A percentile compares a stretch with the other conserved stretches of the same genome.
Conservation (phyloP, 495 filamentous ascomycete genomes). For the Neurospora cerealis region DNA sequence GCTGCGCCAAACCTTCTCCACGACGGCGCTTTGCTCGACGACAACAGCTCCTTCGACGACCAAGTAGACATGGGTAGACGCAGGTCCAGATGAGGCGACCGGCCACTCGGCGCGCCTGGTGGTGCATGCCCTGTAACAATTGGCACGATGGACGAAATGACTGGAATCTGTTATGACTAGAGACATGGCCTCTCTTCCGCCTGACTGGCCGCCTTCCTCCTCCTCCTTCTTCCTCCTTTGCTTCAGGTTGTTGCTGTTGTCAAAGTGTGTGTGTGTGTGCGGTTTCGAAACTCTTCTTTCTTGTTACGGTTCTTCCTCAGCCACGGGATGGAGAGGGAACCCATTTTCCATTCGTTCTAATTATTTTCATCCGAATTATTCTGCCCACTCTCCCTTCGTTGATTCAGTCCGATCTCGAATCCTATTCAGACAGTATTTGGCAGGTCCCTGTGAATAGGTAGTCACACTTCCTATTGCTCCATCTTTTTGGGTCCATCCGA, state of each 20-base stretch:
- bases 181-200: background rate
- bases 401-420: background rate
- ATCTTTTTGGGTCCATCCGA: background rate
- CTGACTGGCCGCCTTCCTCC: background rate
- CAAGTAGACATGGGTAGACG: conserved; percentile 5
- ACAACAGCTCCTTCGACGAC: conserved; percentile 6
- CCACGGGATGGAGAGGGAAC: background rate
- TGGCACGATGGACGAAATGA: background rate
- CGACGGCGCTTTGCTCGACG: conserved; percentile 14
- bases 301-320: background rate
- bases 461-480: background rate
- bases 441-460: background rate
- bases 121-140: background rate
- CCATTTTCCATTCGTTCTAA: background rate
- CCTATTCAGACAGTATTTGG: background rate
- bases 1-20: conserved; percentile 16
- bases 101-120: background rate
- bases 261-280: background rate
- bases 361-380: background rate
- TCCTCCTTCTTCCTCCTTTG: background rate
- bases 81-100: background rate
- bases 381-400: background rate
- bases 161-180: background rate
- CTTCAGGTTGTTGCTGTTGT: background rate
- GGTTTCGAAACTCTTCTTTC: background rate